phyloP scores from a whole-genome alignment of 1,284 basidiomycete genomes.

The Leccinum fallax region DNA sequence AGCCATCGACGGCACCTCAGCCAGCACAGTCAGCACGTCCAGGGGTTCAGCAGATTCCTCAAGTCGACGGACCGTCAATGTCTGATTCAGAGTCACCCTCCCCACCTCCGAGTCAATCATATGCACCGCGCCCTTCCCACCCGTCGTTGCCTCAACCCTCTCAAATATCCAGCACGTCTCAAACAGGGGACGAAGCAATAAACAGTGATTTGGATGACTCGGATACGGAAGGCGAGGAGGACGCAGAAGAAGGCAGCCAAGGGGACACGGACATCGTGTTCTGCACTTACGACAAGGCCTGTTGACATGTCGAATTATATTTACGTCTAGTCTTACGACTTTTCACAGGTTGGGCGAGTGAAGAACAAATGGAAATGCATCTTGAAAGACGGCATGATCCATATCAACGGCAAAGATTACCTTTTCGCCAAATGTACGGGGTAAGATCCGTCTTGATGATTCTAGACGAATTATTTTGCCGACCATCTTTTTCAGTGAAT shows the following conservation, averaged over 20 bases:
- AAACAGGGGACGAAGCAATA: constrained; percentile 78
- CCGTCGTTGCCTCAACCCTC: constrained; percentile 59
- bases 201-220: constrained; percentile 97
- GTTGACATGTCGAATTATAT: neutral
- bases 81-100: constrained; percentile 66
- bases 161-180: constrained; percentile 38
- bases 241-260: constrained; percentile 63
- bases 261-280: constrained; percentile 92
- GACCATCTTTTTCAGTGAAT: constrained; percentile 32
- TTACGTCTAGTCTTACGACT: constrained; percentile 1
- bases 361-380: constrained; percentile 99
- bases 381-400: constrained; percentile 98
- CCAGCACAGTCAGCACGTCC: constrained; percentile 21
- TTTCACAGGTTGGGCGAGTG: constrained; percentile 84
- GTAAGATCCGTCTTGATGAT: neutral
- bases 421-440: constrained; percentile 90
- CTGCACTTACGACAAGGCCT: constrained; percentile 98
- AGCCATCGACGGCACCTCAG: constrained; percentile 13
- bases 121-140: constrained; percentile 63
- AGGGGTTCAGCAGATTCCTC: constrained; percentile 56
- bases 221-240: constrained; percentile 78
- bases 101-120: constrained; percentile 56
- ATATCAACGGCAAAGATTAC: constrained; percentile 96
- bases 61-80: constrained; percentile 59
- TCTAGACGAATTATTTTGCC: neutral